phyloP scores from a whole-genome alignment of 768 basidiomycete genomes.

The Hygrocybe punicea region DNA sequence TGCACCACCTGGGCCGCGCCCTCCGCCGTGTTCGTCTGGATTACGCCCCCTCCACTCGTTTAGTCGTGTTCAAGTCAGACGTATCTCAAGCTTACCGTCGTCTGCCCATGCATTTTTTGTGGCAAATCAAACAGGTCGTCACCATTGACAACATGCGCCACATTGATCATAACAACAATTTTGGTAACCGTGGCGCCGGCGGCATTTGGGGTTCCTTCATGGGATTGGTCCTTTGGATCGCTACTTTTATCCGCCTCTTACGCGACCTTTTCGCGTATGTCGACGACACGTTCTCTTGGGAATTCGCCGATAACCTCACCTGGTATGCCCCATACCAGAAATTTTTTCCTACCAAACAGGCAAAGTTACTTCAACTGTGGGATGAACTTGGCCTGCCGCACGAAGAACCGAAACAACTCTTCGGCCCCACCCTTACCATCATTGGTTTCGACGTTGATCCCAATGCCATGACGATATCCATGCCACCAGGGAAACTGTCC shows the following conservation, averaged over 20 bases:
- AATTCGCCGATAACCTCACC: background rate
- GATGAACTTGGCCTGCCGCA: slow-evolving; percentile 41
- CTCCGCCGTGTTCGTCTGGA: slow-evolving; percentile 11
- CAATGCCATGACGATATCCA: slow-evolving; percentile 27
- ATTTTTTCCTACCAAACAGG: slow-evolving; percentile 32
- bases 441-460: slow-evolving; percentile 41
- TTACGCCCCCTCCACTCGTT: background rate
- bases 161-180: slow-evolving; percentile 16
- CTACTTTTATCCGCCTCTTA: no score
- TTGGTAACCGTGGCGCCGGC: slow-evolving; percentile 7
- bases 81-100: slow-evolving; percentile 33
- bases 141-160: background rate
- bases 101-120: slow-evolving; percentile 31
- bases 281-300: no score
- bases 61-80: slow-evolving; percentile 38
- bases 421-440: slow-evolving; percentile 29
- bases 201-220: slow-evolving; percentile 17
- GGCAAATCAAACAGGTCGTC: slow-evolving; percentile 32
- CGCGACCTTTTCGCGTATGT: no score
- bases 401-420: slow-evolving; percentile 38
- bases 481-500: slow-evolving; percentile 1
- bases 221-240: background rate
- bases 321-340: slow-evolving; percentile 25
- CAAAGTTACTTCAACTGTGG: slow-evolving; percentile 35
- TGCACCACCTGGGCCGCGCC: slow-evolving; percentile 29